Conservation (phyloP, 2,329 filamentous ascomycete genomes). For the Septoria linicola region DNA sequence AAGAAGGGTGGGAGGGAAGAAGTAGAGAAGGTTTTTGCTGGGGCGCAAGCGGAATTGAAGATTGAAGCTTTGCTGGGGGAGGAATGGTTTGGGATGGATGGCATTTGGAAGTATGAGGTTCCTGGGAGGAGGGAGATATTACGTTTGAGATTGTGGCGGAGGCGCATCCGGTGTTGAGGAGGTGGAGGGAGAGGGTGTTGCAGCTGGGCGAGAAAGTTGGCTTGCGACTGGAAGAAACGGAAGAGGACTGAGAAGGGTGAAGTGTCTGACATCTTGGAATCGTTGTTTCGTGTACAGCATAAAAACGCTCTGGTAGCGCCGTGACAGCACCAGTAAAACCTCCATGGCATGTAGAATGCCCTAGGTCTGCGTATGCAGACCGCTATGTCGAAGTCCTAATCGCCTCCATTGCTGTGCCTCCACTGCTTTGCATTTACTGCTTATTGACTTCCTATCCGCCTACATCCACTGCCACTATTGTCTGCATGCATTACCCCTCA, state of each 20-base stretch:
- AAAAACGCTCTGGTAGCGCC: no score
- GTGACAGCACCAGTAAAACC: no score
- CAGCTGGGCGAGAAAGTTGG: slow-evolving; percentile 16
- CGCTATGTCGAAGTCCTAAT: no score
- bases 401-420: no score
- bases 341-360: no score
- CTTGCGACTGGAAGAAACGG: slow-evolving; percentile 12
- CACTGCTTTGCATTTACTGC: no score
- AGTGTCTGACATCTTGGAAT: no score
- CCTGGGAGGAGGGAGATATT: slow-evolving; percentile 41
- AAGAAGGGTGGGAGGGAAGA: slow-evolving; percentile 27
- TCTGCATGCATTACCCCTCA: no score
- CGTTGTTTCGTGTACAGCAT: no score
- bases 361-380: no score
- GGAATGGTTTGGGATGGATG: slow-evolving; percentile 68
- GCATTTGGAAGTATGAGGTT: slow-evolving; percentile 65
- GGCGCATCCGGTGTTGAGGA: slow-evolving; percentile 65
- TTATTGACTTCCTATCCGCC: no score
- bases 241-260: not conserved
- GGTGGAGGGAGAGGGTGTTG: slow-evolving; percentile 53
- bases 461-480: no score
- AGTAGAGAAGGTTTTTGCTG: slow-evolving; percentile 28
- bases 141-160: slow-evolving; percentile 63
- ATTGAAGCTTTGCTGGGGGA: slow-evolving; percentile 62
- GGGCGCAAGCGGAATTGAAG: slow-evolving; percentile 43